A percentile compares a stretch with the other conserved stretches of the same genome.
phyloP scores from a whole-genome alignment of 306 rosid species.

The Parietaria judaica region DNA sequence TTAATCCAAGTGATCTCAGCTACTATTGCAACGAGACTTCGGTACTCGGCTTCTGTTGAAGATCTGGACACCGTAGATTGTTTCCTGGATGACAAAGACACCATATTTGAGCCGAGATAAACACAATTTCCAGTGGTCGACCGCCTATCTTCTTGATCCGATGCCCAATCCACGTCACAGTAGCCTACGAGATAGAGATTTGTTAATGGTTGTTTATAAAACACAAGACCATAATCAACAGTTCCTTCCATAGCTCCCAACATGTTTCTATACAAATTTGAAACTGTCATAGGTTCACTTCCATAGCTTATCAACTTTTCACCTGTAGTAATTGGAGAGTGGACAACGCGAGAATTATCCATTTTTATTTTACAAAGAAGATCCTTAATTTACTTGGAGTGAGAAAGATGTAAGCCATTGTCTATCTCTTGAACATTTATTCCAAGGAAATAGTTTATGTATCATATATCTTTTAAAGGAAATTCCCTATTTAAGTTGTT shows the following conservation, averaged over 20 bases:
- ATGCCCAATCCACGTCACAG: background rate
- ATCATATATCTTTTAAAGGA: background rate
- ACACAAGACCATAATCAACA: background rate
- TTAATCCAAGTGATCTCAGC: background rate
- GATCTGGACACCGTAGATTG: background rate
- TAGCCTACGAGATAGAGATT: background rate
- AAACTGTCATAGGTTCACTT: too few species aligned
- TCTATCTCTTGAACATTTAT: background rate
- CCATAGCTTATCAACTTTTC: too few species aligned
- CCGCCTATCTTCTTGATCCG: background rate
- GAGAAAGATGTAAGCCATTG: background rate
- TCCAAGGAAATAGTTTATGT: background rate
- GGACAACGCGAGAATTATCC: too few species aligned
- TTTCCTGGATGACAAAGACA: background rate
- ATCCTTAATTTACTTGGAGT: too few species aligned
- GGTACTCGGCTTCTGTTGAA: background rate
- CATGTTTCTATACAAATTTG: too few species aligned
- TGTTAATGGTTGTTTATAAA: background rate
- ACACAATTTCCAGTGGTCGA: background rate
- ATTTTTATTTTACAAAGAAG: too few species aligned
- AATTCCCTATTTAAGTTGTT: background rate
- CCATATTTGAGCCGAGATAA: background rate
- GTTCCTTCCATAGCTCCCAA: too few species aligned
- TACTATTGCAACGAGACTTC: background rate
- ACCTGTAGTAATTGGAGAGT: too few species aligned